Base-by-base conservation (phyloP, 257 asterid species). In the Cinchona pubescens region DNA sequence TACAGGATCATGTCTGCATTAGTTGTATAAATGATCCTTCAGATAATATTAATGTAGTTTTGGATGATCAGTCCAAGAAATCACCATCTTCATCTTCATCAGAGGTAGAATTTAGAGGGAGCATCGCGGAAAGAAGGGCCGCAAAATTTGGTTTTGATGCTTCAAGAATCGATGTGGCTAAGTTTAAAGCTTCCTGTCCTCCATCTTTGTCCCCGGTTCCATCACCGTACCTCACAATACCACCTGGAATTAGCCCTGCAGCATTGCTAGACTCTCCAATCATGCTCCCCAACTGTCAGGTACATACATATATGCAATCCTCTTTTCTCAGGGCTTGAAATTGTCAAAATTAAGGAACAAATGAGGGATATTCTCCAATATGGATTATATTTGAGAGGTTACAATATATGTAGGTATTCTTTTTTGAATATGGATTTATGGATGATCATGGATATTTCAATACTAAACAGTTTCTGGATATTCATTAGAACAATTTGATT, bases 161-260 rank as follows among this genome's bases (percentile, higher is more conserved):
- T 45, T 71, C 88, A 4, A 79, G 48, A 58, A 75, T 86, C 38
- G 76, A 68, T 35, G 68, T 40, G 25, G 69, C 85, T 16, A 48
- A 58, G 29, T 74, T 80, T 16, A 66, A 51, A 45, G 67, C 18
- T 30, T 32, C 59, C 42, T 43, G 25, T 46, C 19, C 58, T 51
- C 45, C 62, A 40, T 5, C 76, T 69, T 34, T 69, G 0, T 61
- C 81, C 1, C 43, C 81, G 30, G 63, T 73, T 59, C 21, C 48
- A 35, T 76, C 88, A 7, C 79, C 89, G 19, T 79, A 27, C 78
- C 82, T 92, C 76, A 90, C 93, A 1, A 80, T 92, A 10, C 88
- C 97, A 8, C 77, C 89, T 10, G 96, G 94, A 18, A 74, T 90
- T 19, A 90, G 96, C 78, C 96, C 97, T 7, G 86, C 97, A 1